Conservation (phyloP, 257 asterid species). For the Nicotiana paniculata region DNA sequence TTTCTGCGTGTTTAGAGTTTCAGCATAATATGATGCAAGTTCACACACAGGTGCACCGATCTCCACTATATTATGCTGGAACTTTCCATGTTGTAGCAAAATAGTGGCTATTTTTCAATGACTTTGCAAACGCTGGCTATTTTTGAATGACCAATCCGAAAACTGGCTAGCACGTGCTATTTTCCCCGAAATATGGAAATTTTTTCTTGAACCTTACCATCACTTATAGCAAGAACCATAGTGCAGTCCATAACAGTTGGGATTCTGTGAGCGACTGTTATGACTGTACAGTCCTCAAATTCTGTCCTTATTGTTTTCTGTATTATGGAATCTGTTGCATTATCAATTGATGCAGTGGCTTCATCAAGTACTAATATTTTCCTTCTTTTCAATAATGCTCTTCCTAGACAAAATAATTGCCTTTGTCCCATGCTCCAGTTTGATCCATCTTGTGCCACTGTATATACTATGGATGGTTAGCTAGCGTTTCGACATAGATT, state of each 20-base stretch:
- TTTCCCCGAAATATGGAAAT: too few species aligned
- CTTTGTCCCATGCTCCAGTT: conserved; percentile 45
- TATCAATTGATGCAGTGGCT: conserved; percentile 41
- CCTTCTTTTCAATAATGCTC: conserved; percentile 26
- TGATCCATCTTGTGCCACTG: conserved; percentile 30
- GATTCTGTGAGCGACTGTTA: conserved; percentile 36
- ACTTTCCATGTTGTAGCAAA: too few species aligned
- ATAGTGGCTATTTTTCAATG: too few species aligned
- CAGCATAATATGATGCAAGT: too few species aligned
- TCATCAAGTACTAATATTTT: conserved; percentile 33
- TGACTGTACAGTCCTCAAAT: conserved; percentile 27
- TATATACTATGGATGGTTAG: neutral
- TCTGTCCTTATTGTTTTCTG: conserved; percentile 25
- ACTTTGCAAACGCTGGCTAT: too few species aligned
- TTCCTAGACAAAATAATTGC: conserved; percentile 31
- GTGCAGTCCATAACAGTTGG: conserved; percentile 38
- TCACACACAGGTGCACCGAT: too few species aligned
- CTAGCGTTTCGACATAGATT: too few species aligned
- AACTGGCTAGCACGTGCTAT: too few species aligned
- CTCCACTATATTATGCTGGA: too few species aligned
- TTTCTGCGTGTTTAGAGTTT: too few species aligned
- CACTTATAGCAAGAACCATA: conserved; percentile 30
- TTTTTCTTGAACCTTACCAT: conserved; percentile 19
- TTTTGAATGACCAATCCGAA: too few species aligned
- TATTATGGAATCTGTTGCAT: conserved; percentile 24